Conservation (phyloP, 2,329 filamentous ascomycete genomes). For the Pseudomassariella vexata region DNA sequence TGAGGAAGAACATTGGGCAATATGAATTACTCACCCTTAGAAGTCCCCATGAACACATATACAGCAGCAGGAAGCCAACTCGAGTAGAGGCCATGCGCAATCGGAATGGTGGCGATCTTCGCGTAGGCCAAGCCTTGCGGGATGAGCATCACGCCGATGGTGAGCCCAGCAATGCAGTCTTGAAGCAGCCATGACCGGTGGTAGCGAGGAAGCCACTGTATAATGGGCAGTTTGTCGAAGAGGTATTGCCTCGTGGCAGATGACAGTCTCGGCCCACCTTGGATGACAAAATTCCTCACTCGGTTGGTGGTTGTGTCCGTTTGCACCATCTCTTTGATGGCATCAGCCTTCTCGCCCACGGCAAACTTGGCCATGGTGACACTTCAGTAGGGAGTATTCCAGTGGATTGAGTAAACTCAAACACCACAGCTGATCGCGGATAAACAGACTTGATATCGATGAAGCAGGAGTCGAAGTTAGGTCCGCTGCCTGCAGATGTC, state of each 20-base stretch:
- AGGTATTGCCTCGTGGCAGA: slow-evolving; percentile 49
- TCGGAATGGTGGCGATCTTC: slow-evolving; percentile 55
- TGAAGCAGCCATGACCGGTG: slow-evolving; percentile 55
- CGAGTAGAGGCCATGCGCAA: slow-evolving; percentile 54
- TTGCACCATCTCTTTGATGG: slow-evolving; percentile 24
- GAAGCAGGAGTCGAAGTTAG: not conserved
- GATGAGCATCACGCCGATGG: slow-evolving; percentile 54
- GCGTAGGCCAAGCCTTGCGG: slow-evolving; percentile 58
- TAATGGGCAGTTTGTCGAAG: slow-evolving; percentile 54
- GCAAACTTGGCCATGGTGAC: slow-evolving; percentile 3
- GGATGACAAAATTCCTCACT: slow-evolving; percentile 21
- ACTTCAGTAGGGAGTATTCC: not conserved
- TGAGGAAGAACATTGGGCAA: too few relatives aligned
- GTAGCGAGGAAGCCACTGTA: slow-evolving; percentile 59
- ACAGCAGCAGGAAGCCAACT: slow-evolving; percentile 53
- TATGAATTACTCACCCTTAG: slow-evolving; percentile 45
- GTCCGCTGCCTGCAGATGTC: not conserved
- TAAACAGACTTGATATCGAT: not conserved
- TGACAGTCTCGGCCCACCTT: slow-evolving; percentile 35
- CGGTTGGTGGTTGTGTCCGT: slow-evolving; percentile 32
- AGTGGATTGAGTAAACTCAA: not conserved
- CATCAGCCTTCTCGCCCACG: slow-evolving; percentile 8
- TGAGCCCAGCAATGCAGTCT: slow-evolving; percentile 57
- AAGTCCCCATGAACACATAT: slow-evolving; percentile 56
- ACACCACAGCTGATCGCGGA: not conserved